Conservation (phyloP, 2,329 filamentous ascomycete species). For the Thelonectria olida region DNA sequence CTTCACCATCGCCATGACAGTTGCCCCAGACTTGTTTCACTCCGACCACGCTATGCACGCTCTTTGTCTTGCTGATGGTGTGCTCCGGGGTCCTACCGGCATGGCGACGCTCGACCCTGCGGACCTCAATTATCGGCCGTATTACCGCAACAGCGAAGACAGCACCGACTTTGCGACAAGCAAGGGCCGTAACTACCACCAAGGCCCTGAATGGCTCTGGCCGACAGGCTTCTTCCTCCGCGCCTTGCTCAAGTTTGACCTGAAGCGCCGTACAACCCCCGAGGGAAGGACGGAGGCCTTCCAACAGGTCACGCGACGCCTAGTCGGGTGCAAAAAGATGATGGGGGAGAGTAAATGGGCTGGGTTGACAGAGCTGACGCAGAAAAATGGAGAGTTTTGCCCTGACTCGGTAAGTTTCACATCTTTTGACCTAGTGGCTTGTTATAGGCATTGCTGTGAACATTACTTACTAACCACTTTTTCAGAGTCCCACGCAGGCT, state of each 20-base stretch:
- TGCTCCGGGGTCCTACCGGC: slow-evolving; percentile 85
- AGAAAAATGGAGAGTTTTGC: slow-evolving; percentile 86
- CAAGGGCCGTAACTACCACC: slow-evolving; percentile 97
- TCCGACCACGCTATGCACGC: slow-evolving; percentile 80
- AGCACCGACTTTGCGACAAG: slow-evolving; percentile 89
- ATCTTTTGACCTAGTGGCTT: not conserved
- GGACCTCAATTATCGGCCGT: slow-evolving; percentile 92
- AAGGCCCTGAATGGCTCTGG: slow-evolving; percentile 98
- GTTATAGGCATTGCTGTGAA: not conserved
- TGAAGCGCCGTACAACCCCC: slow-evolving; percentile 68
- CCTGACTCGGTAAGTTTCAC: slow-evolving; percentile 78
- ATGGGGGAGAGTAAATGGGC: slow-evolving; percentile 87
- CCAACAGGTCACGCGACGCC: slow-evolving; percentile 88
- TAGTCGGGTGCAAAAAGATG: slow-evolving; percentile 85
- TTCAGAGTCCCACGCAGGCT: slow-evolving; percentile 88
- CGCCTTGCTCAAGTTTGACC: slow-evolving; percentile 89
- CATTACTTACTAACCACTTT: slow-evolving; percentile 21
- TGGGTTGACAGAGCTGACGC: slow-evolving; percentile 90
- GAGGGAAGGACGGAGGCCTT: slow-evolving; percentile 86
- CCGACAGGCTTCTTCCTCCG: slow-evolving; percentile 95
- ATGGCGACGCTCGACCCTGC: slow-evolving; percentile 95
- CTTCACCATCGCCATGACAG: slow-evolving; percentile 94
- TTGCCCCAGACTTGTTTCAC: slow-evolving; percentile 88
- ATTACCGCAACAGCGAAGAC: slow-evolving; percentile 96
- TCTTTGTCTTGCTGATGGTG: slow-evolving; percentile 80